Base-by-base conservation (phyloP, 192 early-diverging fungal species). In the Rhizoclosmatium globosum region DNA sequence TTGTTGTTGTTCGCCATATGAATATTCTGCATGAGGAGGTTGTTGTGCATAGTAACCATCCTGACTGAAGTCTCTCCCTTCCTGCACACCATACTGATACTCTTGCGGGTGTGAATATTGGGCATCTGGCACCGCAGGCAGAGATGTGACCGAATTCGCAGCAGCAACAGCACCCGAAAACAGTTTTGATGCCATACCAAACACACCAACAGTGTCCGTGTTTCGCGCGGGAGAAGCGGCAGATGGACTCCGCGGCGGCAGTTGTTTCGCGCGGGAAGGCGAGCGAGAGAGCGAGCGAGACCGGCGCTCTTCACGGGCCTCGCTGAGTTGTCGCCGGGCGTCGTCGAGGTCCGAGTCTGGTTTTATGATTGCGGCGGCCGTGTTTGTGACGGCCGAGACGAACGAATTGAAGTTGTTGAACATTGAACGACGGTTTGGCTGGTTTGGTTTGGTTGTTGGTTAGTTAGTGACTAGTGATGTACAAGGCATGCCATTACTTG, bases 311-410 rank as follows among this genome's bases (percentile, higher is more conserved):
- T 59, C 59, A 6, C 44, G 4, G 6, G 72, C 72, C 23, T 43
- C n/a, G 2, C 6, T 7, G 4, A 74, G 72, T 15, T 7, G 15
- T 21, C 43, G 59, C 17, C 72, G 31, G 6, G 72, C 72, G 21
- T 74, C 47, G 17, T 60, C 59, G 44, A 74, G 72, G 9, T 62
- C 42, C 19, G 13, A 6, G n/a, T 47, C 47, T 17, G 69, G 9
- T 21, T 13, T 71, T 7, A 74, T 74, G 59, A 74, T 74, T 43
- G 72, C 19, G 4, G 72, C 72, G 17, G 72, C 72, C 17, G 72
- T 74, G 13, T 17, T 74, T 17, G 72, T 62, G 11, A 74, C 43
- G n/a, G 72, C 72, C 17, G 72, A 62, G 13, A 74, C 72, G 44
- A 74, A 74, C 61, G 72, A 74, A 41, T 59, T 62, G 31, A 31